Evolutionary conservation across 1,284 basidiomycete genomes (phyloP).

Genomic region (Cryptococcus sp.): DNA sequence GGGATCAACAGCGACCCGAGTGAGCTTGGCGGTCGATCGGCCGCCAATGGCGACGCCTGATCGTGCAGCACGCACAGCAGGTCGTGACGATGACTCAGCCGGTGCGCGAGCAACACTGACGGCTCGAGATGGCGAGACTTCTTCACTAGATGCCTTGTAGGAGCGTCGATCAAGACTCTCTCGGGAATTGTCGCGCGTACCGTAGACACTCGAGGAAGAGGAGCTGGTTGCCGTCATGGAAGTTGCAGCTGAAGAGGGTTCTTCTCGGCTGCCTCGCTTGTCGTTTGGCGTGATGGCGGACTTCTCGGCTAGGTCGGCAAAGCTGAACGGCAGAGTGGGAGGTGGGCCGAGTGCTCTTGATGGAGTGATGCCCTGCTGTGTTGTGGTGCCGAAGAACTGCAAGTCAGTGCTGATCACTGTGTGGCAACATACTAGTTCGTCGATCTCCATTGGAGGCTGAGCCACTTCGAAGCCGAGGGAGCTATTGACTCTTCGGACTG

Average conservation of each 20-base stretch:
- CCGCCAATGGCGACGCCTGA: slow-evolving; percentile 28
- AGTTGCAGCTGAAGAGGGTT: slow-evolving; percentile 22
- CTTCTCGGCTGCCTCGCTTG: slow-evolving; percentile 11
- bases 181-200: slow-evolving; percentile 4
- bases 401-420: neutral
- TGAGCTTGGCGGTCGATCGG: slow-evolving; percentile 36
- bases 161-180: slow-evolving; percentile 7
- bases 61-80: slow-evolving; percentile 17
- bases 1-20: slow-evolving; percentile 43
- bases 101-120: slow-evolving; percentile 4
- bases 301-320: slow-evolving; percentile 22
- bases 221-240: slow-evolving; percentile 17
- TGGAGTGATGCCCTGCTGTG: slow-evolving; percentile 37
- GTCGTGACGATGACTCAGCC: slow-evolving; percentile 8
- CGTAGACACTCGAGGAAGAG: slow-evolving; percentile 10
- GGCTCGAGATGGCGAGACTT: slow-evolving; percentile 21
- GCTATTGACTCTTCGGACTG: neutral
- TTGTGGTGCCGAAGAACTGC: slow-evolving; percentile 1
- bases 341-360: slow-evolving; percentile 43
- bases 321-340: slow-evolving; percentile 26
- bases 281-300: slow-evolving; percentile 21
- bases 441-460: neutral
- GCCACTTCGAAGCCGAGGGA: neutral
- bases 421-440: neutral
- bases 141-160: slow-evolving; percentile 26